Evolutionary conservation across 176 grass and related monocot species (phyloP).

Genomic region (Cymbopogon citratus): DNA sequence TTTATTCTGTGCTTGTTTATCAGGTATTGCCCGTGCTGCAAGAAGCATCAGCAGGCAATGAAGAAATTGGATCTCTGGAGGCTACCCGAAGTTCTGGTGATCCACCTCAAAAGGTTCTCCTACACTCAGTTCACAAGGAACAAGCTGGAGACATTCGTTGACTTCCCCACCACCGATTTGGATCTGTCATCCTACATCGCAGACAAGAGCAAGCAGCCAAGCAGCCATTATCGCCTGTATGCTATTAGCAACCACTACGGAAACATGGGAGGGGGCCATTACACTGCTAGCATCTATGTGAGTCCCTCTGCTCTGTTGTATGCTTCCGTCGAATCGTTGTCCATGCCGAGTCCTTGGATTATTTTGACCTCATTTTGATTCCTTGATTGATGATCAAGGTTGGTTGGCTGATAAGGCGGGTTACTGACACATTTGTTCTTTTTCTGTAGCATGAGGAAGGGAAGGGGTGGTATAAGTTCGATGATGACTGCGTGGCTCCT

Average conservation of each 20-base stretch:
- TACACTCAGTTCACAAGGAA: conserved; percentile 83
- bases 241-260: conserved; percentile 90
- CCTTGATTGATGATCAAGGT: background rate
- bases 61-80: conserved; percentile 98
- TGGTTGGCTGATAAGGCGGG: background rate
- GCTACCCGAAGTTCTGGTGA: conserved; percentile 83
- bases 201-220: conserved; percentile 31
- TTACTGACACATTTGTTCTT: too few relatives aligned
- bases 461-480: conserved; percentile 85
- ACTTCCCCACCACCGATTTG: conserved; percentile 75
- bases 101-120: conserved; percentile 93
- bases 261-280: conserved; percentile 91
- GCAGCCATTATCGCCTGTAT: conserved; percentile 58
- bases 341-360: background rate
- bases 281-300: conserved; percentile 78
- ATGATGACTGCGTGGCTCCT: conserved; percentile 63
- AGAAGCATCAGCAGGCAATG: conserved; percentile 85
- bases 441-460: conserved; percentile 62
- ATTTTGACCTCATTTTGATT: background rate
- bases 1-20: conserved; percentile 26
- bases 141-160: conserved; percentile 90
- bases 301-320: conserved; percentile 35
- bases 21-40: conserved; percentile 91
- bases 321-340: background rate
- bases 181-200: conserved; percentile 65